Evolutionary conservation across 2,329 filamentous ascomycete genomes (phyloP).

Genomic region (Passalora sequoiae): DNA sequence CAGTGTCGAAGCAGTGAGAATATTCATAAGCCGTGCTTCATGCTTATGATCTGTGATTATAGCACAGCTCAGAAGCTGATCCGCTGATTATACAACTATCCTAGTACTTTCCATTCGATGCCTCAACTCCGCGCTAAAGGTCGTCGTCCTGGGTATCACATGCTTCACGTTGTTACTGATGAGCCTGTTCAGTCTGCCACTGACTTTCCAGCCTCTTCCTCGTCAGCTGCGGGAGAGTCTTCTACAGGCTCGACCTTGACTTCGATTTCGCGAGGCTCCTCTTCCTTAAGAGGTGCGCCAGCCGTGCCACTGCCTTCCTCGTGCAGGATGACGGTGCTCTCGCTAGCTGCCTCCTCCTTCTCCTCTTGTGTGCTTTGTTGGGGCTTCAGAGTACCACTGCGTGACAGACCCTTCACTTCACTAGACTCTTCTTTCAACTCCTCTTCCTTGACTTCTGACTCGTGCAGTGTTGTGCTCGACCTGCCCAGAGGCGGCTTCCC

Average conservation of each 20-base stretch:
- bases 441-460: constrained; percentile 6
- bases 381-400: constrained; percentile 5
- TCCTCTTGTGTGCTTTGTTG: constrained; percentile 7
- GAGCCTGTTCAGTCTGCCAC: constrained; percentile 17
- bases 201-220: constrained; percentile 38
- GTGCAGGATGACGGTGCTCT: constrained; percentile 19
- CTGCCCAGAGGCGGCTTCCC: constrained; percentile 22
- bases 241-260: constrained; percentile 21
- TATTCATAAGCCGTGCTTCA: too few species aligned
- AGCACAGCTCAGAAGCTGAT: too few species aligned
- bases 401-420: background rate
- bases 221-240: constrained; percentile 11
- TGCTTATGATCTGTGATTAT: too few species aligned
- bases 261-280: constrained; percentile 4
- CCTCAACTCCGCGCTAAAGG: background rate
- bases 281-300: constrained; percentile 62
- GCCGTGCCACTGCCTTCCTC: constrained; percentile 46
- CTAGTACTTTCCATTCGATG: too few species aligned
- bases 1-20: too few species aligned
- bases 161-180: background rate
- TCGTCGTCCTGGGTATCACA: background rate
- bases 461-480: constrained; percentile 22
- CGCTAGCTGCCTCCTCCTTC: constrained; percentile 13
- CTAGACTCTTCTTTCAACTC: constrained; percentile 11
- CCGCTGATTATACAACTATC: too few species aligned